Base-by-base conservation (phyloP, 1,284 basidiomycete genomes). In the Trichosporon sp. region DNA sequence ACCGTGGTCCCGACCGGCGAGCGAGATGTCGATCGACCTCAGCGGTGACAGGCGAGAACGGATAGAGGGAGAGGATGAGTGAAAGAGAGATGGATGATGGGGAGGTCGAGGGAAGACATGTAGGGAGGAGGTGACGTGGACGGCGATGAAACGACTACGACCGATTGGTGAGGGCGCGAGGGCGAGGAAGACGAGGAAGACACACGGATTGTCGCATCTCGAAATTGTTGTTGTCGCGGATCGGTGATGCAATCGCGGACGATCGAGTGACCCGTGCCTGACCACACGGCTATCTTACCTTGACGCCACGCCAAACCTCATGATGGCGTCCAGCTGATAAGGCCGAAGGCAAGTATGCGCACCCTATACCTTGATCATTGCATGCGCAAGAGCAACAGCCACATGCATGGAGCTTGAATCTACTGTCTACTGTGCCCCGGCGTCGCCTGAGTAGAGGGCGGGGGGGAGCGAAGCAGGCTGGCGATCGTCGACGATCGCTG, bases 101-200 rank as follows among this genome's bases (percentile, higher is more conserved):
- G 4, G 43, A 46, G 16, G 4, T n/a, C 43, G 43, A 46, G 7
- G 16, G 43, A n/a, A n/a, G 43, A 46, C 43, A 46, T 46, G 43
- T n/a, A 46, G 43, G 11, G 43, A 2, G 5, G 43, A 46, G 43
- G 43, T 46, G 43, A 46, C 43, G 43, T 46, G 43, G 43, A 46
- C 43, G 43, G 16, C 43, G 43, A 46, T 46, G 16, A 46, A 46
- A 46, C 43, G 43, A 46, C 43, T 46, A 14, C 43, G 43, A 46
- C 43, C 43, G 16, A 46, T 14, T 16, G 43, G 16, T n/a, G 43
- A n/a, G 43, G 43, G 40, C 40, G 40, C 12, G 40, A 16, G 43
- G 43, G 43, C 43, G 43, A 46, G 43, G 43, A 46, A 46, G 43
- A n/a, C 43, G 43, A 46, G 43, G 43, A 46, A 46, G 43, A 46